Evolutionary conservation across 495 filamentous ascomycete species (phyloP).

Genomic region (Penicillium macrosclerotiorum): DNA sequence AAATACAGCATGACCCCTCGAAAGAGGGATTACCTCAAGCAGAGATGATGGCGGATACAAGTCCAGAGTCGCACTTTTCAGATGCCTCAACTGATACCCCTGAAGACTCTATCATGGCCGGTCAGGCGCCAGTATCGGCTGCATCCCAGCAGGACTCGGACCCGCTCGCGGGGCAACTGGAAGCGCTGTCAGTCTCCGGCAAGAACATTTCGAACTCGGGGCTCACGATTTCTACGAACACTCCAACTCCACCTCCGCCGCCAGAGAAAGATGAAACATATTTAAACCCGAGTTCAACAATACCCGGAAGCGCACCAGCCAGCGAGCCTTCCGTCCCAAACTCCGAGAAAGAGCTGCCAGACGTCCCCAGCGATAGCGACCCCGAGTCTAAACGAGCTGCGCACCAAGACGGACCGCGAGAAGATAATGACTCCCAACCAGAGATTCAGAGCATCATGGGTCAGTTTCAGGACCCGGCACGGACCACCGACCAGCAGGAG

Average conservation of each 20-base stretch:
- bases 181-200: constrained; percentile 35
- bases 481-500: constrained; percentile 65
- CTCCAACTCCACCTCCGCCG: constrained; percentile 38
- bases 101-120: constrained; percentile 4
- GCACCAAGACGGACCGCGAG: constrained; percentile 51
- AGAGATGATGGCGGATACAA: constrained; percentile 16
- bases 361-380: constrained; percentile 51
- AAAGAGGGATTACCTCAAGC: constrained; percentile 8
- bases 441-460: constrained; percentile 98
- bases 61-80: constrained; percentile 1
- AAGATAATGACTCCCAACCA: constrained; percentile 64
- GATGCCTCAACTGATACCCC: constrained; percentile 2
- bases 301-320: constrained; percentile 15
- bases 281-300: constrained; percentile 61
- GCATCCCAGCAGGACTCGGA: constrained; percentile 23
- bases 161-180: constrained; percentile 32
- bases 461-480: constrained; percentile 65
- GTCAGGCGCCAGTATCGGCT: constrained; percentile 9
- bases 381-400: constrained; percentile 49
- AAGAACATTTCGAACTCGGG: constrained; percentile 16
- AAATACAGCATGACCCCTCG: constrained; percentile 24
- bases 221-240: constrained; percentile 15
- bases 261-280: constrained; percentile 56
- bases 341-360: constrained; percentile 52
- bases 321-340: constrained; percentile 44